Base-by-base conservation (phyloP, 2,329 filamentous ascomycete genomes). In the Blastomyces parvus region DNA sequence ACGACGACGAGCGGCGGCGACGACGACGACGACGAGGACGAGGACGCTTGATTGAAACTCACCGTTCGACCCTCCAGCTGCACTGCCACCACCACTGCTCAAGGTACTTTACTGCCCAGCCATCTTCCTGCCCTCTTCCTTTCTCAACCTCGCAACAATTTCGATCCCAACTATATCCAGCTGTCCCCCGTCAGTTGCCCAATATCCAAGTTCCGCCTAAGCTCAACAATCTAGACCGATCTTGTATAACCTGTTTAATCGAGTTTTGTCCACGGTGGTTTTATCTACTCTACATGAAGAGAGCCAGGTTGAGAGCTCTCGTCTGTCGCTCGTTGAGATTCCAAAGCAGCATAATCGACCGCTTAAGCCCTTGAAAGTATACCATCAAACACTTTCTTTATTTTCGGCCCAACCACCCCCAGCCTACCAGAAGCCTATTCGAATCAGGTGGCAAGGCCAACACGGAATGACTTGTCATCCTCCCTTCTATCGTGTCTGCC, bases 401-500 rank as follows among this genome's bases (percentile, higher is more conserved):
- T 6, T 36, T 55, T 55, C 52, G n/a, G 52, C 9, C 52, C 27
- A 55, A 36, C 30, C 52, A 55, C 27, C 14, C 27, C 30, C 27
- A 33, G 8, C 33, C 33, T 38, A n/a, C 19, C 33, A 11, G 14
- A 36, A 40, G n/a, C 19, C 53, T 25, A 40, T 57, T 56, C 8
- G 8, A 27, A 57, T 14, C 33, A 55, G n/a, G n/a, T 57, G 55
- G 19, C 6, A 42, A 38, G 27, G 19, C n/a, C n/a, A 25, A 40
- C 33, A n/a, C 55, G 55, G 55, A 59, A 64, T 64, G 64, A 63
- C 63, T 64, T 62, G 62, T 48, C 62, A 44, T 60, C 62, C 62
- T 60, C 62, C 48, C 59, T 60, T 56, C 36, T 30, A 48, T 58
- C 42, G 48, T 38, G 57, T 59, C 57, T 59, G 40, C 33, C 50